These are phyloP conservation scores for Trifolium repens DNA, from an alignment of 306 rosid genomes.

Conservation along the genomic window DNA sequence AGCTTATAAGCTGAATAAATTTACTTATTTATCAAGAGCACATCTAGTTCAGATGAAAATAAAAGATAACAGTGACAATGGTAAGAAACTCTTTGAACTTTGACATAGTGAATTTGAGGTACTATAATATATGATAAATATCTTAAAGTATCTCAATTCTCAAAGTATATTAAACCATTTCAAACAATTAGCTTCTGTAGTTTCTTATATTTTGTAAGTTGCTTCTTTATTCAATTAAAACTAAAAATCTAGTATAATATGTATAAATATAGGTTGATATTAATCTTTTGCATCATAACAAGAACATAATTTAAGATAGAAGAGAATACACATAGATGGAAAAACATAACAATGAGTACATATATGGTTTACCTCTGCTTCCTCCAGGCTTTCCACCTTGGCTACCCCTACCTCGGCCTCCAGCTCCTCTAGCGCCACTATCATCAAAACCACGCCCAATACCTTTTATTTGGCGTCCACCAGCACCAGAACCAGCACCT, in stretches of 20 bases:
- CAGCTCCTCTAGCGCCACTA: conserved; percentile 69
- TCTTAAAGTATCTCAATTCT: neutral
- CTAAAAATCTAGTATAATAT: neutral
- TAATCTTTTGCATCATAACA: too few relatives aligned
- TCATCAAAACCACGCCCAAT: conserved; percentile 85
- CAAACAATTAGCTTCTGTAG: neutral
- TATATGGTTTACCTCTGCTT: conserved; percentile 64
- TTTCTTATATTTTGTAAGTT: neutral
- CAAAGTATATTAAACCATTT: neutral
- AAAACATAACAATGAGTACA: neutral
- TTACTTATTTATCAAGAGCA: too few relatives aligned
- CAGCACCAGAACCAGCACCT: conserved; percentile 43
- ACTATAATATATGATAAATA: conserved; percentile 2
- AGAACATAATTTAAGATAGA: conserved; percentile 13
- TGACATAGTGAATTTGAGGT: neutral
- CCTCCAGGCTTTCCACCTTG: conserved; percentile 72
- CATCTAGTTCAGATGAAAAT: conserved; percentile 5
- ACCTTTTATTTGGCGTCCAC: conserved; percentile 77
- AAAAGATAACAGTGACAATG: neutral
- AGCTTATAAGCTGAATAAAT: neutral
- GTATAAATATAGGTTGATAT: too few relatives aligned
- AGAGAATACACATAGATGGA: neutral
- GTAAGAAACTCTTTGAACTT: neutral
- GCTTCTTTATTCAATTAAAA: neutral
- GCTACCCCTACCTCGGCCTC: conserved; percentile 87